Evolutionary conservation across 2,329 filamentous ascomycete genomes (phyloP).

Genomic region (Fusarium sp.): DNA sequence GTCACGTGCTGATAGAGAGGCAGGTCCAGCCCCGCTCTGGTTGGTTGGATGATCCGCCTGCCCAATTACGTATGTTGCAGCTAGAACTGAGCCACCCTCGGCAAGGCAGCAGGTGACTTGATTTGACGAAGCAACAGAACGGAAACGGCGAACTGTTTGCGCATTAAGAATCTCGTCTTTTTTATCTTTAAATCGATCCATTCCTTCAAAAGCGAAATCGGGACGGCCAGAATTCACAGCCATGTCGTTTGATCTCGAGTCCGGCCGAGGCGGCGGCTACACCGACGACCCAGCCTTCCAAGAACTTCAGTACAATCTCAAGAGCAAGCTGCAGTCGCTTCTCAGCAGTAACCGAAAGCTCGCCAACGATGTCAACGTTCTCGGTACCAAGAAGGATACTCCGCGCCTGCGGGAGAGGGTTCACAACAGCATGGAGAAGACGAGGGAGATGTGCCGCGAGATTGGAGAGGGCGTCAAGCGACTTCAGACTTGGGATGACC

Average conservation of each 20-base stretch:
- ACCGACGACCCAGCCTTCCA: conserved; percentile 94
- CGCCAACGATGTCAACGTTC: conserved; percentile 83
- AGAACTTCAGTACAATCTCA: conserved; percentile 82
- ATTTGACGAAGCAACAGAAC: conserved; percentile 20
- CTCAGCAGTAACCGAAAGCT: conserved; percentile 90
- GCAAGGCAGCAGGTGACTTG: conserved; percentile 44
- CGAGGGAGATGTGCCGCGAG: conserved; percentile 87
- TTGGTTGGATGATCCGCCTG: conserved; percentile 1
- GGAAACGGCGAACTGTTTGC: conserved; percentile 7
- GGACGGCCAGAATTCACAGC: neutral
- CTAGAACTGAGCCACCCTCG: conserved; percentile 37
- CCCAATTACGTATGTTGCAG: conserved; percentile 47
- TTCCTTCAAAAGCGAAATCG: conserved; percentile 6
- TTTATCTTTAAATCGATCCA: conserved; percentile 4
- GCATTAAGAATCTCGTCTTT: conserved; percentile 10
- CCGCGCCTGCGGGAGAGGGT: conserved; percentile 91
- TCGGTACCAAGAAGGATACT: conserved; percentile 92
- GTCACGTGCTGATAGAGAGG: conserved; percentile 48
- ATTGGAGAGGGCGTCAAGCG: conserved; percentile 95
- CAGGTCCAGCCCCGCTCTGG: conserved; percentile 33
- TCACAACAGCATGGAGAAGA: conserved; percentile 87
- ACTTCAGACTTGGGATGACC: conserved; percentile 87
- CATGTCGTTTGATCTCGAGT: conserved; percentile 97
- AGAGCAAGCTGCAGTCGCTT: conserved; percentile 88
- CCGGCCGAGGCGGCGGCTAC: conserved; percentile 82